Base-by-base conservation (phyloP, 192 early-diverging fungal genomes). In the Coemansia sp. region DNA sequence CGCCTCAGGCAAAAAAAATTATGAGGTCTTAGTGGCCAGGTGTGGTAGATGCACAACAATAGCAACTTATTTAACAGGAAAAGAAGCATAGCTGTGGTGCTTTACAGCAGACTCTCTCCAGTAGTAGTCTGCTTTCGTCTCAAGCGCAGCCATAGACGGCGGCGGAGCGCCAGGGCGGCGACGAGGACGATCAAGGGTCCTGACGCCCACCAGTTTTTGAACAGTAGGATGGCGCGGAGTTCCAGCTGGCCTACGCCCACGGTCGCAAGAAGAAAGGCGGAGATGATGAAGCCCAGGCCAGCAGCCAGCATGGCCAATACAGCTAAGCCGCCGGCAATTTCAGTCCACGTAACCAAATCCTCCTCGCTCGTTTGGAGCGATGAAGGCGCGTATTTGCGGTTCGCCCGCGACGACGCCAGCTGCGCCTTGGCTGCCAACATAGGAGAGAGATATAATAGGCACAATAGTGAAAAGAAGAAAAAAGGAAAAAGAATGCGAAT, bases 171-270 rank as follows among this genome's bases (percentile, higher is more conserved):
- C 9, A 73, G 42, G n/a, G 68, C 63, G 8, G 59, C 54, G 3
- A 49, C 66, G 14, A 60, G 67, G 5, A 59, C 42, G 10, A 58
- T 32, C 25, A 80, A 61, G 4, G 72, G 77, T 2, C 72, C 77
- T 1, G 68, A 74, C 3, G 65, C 64, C 64, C 59, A 74, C 72
- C 68, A 68, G 61, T 62, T 68, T 54, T 64, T 46, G 20, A 80
- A 51, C 62, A 80, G 40, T 4, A 80, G 31, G 36, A 80, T 62
- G 9, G 66, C 62, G 3, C 77, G 77, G 36, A 80, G 67, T 41
- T 80, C 78, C 62, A 80, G 61, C 65, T 80, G 78, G 2, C 78
- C 78, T 24, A 80, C 61, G 1, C 78, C 65, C 53, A 80, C 43
- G 4, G 72, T 80, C 3, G 78, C 78, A 31, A 80, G 49, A 15